Evolutionary conservation across 2,329 filamentous ascomycete genomes (phyloP).

Genomic region (Furcasterigmium sp.): DNA sequence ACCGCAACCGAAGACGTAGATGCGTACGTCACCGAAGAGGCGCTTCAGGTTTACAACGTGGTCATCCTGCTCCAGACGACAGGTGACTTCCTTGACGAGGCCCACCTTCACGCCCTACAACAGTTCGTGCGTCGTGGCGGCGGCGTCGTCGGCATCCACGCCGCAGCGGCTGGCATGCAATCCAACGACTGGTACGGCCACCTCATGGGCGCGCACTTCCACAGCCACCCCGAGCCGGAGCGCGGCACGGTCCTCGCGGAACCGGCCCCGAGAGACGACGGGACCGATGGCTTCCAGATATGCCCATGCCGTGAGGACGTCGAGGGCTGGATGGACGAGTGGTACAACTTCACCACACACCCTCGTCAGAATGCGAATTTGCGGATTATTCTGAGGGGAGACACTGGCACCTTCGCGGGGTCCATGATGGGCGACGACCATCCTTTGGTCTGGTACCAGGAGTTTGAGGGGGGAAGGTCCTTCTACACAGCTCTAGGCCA

Average conservation of each 20-base stretch:
- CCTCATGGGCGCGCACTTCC: constrained; percentile 31
- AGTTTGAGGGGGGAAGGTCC: constrained; percentile 29
- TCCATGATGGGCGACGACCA: constrained; percentile 29
- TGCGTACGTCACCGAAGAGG: constrained; percentile 19
- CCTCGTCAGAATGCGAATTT: constrained; percentile 19
- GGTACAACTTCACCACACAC: constrained; percentile 34
- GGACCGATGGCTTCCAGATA: constrained; percentile 21
- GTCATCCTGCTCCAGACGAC: constrained; percentile 33
- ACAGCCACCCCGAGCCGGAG: constrained; percentile 30
- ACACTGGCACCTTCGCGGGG: constrained; percentile 27
- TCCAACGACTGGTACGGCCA: constrained; percentile 28
- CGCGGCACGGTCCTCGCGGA: constrained; percentile 22
- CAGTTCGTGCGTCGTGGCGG: constrained; percentile 26
- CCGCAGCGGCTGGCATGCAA: constrained; percentile 26
- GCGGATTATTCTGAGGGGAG: constrained; percentile 27
- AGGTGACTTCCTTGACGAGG: constrained; percentile 27
- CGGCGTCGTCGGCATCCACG: constrained; percentile 35
- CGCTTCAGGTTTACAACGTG: constrained; percentile 25
- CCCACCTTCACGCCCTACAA: constrained; percentile 26
- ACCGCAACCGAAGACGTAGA: constrained; percentile 29
- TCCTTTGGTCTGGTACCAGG: constrained; percentile 32
- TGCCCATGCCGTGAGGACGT: constrained; percentile 5
- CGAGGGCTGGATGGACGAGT: constrained; percentile 31
- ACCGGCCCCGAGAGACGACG: constrained; percentile 1
- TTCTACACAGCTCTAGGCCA: constrained; percentile 38